These are phyloP conservation scores for Epithele typhae DNA, from an alignment of 768 basidiomycete genomes.

Conservation along the genomic window DNA sequence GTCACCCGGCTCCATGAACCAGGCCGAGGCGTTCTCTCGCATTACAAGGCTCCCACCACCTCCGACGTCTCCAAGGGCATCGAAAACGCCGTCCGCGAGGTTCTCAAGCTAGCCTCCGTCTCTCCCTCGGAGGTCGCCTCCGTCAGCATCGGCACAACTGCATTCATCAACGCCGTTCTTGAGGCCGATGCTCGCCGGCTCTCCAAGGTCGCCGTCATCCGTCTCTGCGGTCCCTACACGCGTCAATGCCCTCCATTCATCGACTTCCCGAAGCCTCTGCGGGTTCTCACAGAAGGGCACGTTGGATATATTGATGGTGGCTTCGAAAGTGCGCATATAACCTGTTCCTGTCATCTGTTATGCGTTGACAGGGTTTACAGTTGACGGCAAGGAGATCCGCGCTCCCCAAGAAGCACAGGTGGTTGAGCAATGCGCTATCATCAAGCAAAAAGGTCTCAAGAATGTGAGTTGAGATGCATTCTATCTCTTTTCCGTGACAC, in stretches of 20 bases:
- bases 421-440: slow-evolving; percentile 36
- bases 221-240: slow-evolving; percentile 58
- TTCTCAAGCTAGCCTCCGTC: slow-evolving; percentile 36
- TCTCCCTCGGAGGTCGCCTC: slow-evolving; percentile 39
- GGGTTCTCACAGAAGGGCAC: slow-evolving; percentile 28
- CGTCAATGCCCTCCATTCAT: slow-evolving; percentile 54
- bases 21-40: slow-evolving; percentile 33
- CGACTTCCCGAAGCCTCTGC: slow-evolving; percentile 40
- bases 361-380: slow-evolving; percentile 27
- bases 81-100: slow-evolving; percentile 42
- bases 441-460: slow-evolving; percentile 26
- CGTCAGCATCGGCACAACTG: slow-evolving; percentile 54
- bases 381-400: slow-evolving; percentile 44
- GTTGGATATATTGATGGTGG: slow-evolving; percentile 38
- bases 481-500: too few species aligned
- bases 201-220: slow-evolving; percentile 57
- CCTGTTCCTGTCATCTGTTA: too few species aligned
- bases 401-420: slow-evolving; percentile 41
- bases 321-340: slow-evolving; percentile 30
- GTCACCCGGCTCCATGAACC: slow-evolving; percentile 26
- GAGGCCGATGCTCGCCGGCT: slow-evolving; percentile 51
- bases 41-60: slow-evolving; percentile 51
- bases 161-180: slow-evolving; percentile 48
- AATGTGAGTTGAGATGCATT: slow-evolving; percentile 12
- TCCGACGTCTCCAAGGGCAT: slow-evolving; percentile 56